Percentiles rank a stretch among this genome's conserved stretches.
Conservation (phyloP, 2,329 filamentous ascomycete genomes). For the Xylariaceae sp. region DNA sequence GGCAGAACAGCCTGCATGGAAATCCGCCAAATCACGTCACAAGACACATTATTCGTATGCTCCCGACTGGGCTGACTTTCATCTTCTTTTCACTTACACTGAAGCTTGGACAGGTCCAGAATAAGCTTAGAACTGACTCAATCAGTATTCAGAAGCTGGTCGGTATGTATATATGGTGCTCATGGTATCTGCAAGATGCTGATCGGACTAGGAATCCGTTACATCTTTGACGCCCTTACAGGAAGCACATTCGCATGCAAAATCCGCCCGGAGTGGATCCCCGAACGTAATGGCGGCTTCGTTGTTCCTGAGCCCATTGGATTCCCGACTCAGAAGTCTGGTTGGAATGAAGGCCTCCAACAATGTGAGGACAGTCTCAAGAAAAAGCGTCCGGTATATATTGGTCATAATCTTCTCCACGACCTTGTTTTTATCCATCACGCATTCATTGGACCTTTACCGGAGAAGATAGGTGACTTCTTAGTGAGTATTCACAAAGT, state of each 20-base stretch:
- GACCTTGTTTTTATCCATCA: slow-evolving; percentile 61
- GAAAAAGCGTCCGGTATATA: slow-evolving; percentile 35
- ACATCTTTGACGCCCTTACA: slow-evolving; percentile 30
- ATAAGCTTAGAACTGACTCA: not conserved
- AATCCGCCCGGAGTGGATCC: slow-evolving; percentile 1
- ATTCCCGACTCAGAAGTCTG: slow-evolving; percentile 1
- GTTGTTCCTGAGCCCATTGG: not conserved
- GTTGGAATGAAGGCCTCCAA: slow-evolving; percentile 5
- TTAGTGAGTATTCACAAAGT: slow-evolving; percentile 41
- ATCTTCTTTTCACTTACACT: not conserved
- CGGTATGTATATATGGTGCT: not conserved
- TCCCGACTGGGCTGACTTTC: not conserved
- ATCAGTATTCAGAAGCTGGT: no score
- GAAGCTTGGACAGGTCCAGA: not conserved
- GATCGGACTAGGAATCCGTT: slow-evolving; percentile 18
- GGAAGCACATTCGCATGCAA: slow-evolving; percentile 23
- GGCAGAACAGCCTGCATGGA: no score
- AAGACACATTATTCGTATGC: not conserved
- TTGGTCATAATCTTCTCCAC: slow-evolving; percentile 63
- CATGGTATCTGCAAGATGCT: slow-evolving; percentile 1
- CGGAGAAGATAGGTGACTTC: slow-evolving; percentile 50
- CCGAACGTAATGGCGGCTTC: not conserved
- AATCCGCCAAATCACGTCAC: no score
- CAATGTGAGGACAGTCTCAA: slow-evolving; percentile 26
- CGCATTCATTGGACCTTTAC: slow-evolving; percentile 57